phyloP scores from a whole-genome alignment of 2,329 filamentous ascomycete genomes.

The Albifimbria verrucaria region DNA sequence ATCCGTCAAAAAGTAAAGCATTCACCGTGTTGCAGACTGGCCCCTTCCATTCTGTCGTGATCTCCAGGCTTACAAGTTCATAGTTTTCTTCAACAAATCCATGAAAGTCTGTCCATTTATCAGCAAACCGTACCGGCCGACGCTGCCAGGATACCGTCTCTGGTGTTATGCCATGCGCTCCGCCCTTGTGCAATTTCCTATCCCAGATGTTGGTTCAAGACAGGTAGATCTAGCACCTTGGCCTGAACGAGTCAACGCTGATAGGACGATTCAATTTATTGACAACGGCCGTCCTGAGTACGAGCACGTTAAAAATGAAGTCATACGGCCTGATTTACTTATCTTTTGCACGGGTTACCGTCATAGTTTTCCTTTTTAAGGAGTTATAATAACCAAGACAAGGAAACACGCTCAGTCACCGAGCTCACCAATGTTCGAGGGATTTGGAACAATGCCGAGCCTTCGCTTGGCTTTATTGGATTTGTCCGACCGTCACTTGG shows the following conservation, averaged over 20 bases:
- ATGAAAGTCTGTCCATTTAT: constrained; percentile 34
- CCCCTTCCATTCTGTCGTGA: too few species aligned
- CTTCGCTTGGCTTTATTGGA: constrained; percentile 40
- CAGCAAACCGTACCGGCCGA: constrained; percentile 24
- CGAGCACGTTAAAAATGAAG: constrained; percentile 20
- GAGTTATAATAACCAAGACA: not conserved
- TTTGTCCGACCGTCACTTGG: constrained; percentile 41
- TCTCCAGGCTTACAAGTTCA: not conserved
- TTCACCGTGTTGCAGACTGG: too few species aligned
- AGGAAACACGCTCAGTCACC: constrained; percentile 34
- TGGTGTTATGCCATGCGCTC: constrained; percentile 25
- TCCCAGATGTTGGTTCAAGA: constrained; percentile 28
- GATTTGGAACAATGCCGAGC: constrained; percentile 40
- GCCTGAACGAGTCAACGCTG: constrained; percentile 29
- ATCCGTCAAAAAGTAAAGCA: constrained; percentile 19
- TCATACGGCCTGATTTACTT: constrained; percentile 37
- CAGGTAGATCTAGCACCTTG: constrained; percentile 40
- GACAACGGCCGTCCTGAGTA: constrained; percentile 27
- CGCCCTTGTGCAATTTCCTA: constrained; percentile 29
- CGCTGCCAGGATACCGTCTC: constrained; percentile 12
- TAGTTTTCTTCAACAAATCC: constrained; percentile 39
- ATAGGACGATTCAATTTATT: constrained; percentile 31
- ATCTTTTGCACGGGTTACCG: constrained; percentile 43
- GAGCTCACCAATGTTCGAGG: constrained; percentile 46
- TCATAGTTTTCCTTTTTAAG: constrained; percentile 37